Evolutionary conservation across 345 rosid genomes (phyloP).

Genomic region (Toxicodendron radicans): DNA sequence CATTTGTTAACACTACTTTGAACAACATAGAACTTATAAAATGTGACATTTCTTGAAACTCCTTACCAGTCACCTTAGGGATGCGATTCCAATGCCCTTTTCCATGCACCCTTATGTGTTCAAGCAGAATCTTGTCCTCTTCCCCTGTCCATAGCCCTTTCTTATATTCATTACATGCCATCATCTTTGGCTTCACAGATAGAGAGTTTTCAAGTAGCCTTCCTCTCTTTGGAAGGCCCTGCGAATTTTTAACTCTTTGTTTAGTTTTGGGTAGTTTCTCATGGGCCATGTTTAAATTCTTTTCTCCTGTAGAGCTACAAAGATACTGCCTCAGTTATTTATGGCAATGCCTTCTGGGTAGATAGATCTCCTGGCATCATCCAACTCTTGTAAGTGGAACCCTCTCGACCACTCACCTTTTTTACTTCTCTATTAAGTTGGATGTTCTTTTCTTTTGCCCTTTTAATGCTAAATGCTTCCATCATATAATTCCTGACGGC

Average conservation of each 20-base stretch:
- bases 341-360: neutral
- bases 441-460: neutral
- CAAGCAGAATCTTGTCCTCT: slow-evolving; percentile 30
- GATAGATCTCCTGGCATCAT: neutral
- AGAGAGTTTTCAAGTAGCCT: neutral
- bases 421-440: neutral
- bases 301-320: neutral
- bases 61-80: slow-evolving; percentile 26
- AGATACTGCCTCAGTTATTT: neutral
- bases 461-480: neutral
- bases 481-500: neutral
- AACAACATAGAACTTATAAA: neutral
- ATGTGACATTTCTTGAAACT: neutral
- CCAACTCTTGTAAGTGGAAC: neutral
- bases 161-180: slow-evolving; percentile 14
- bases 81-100: slow-evolving; percentile 37
- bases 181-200: neutral
- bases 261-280: neutral
- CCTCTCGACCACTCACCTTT: neutral
- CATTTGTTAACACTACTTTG: neutral
- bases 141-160: slow-evolving; percentile 40
- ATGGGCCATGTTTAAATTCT: neutral
- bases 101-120: slow-evolving; percentile 32
- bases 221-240: neutral
- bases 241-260: neutral